These are phyloP conservation scores for Bondarzewia mesenterica DNA, from an alignment of 1,284 basidiomycete species.

Conservation along the genomic window DNA sequence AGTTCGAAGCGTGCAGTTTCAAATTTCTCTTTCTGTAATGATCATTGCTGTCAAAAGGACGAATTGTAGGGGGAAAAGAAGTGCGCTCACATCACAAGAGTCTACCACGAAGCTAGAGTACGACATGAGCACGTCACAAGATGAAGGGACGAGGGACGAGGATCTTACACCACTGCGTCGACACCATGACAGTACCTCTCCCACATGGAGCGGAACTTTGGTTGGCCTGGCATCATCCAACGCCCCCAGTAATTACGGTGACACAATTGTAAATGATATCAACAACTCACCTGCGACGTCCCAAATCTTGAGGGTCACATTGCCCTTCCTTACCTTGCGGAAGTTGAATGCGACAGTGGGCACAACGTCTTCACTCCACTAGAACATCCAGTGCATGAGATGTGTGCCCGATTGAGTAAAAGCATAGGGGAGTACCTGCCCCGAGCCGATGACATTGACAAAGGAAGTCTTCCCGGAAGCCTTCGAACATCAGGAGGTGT, in stretches of 20 bases:
- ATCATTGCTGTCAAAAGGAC: neutral
- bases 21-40: constrained; percentile 64
- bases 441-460: constrained; percentile 83
- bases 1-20: constrained; percentile 86
- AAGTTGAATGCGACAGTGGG: constrained; percentile 93
- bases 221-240: constrained; percentile 56
- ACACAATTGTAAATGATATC: neutral
- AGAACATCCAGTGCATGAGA: no score
- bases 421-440: constrained; percentile 39
- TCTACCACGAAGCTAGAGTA: constrained; percentile 81
- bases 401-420: neutral
- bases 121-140: constrained; percentile 11
- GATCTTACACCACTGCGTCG: constrained; percentile 84
- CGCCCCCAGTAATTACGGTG: no score
- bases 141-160: neutral
- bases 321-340: constrained; percentile 78
- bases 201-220: constrained; percentile 91
- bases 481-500: constrained; percentile 27
- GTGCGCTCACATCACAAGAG: constrained; percentile 65
- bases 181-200: constrained; percentile 94
- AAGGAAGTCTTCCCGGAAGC: constrained; percentile 94
- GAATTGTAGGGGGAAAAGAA: constrained; percentile 1
- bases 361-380: constrained; percentile 92
- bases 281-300: constrained; percentile 70
- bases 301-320: constrained; percentile 91